Base-by-base conservation (phyloP, 1,284 basidiomycete species). In the Testicularia cyperi region DNA sequence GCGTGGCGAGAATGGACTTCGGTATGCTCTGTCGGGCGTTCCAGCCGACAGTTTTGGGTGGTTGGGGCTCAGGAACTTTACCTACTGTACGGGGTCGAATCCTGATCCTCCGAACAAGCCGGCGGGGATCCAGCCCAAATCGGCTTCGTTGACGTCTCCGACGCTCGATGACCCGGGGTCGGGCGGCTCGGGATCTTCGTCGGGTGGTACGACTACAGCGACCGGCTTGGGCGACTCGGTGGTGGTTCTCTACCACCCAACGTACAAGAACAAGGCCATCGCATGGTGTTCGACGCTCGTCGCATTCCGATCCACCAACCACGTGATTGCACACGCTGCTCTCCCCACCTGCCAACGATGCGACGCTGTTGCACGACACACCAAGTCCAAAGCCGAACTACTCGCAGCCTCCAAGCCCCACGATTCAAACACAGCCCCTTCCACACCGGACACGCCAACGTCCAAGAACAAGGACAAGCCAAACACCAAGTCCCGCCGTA, bases 271-370 rank as follows among this genome's bases (percentile, higher is more conserved):
- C 27, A 38, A 43, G 43, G 38, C 57, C n/a, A 55, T 61, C 19
- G 57, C 57, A 2, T 61, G 57, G 57, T 61, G 57, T 33, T 54
- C 54, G 21, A 61, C 57, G 5, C 33, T 61, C 13, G 57, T 51
- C 12, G 51, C 51, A 0, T 46, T 61, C 20, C 40, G 45, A 26
- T 51, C 43, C 26, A 49, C 39, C 3, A 8, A 38, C 4, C 42
- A 61, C 27, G 36, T 61, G 6, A 9, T 21, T 5, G 54, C 51
- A 23, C 51, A 51, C 15, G 16, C 18, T 13, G 51, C 51, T 4
- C n/a, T 54, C 8, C 57, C 57, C 2, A 61, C 57, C 6, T 61
- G 57, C 37, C 57, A 61, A 30, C 13, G 57, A 4, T 61, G 57
- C 31, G 57, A 61, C 35, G 57, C 57, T 13, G 26, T 61, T 9